Base-by-base conservation (phyloP, 768 basidiomycete genomes). In the Pisolithus orientalis region DNA sequence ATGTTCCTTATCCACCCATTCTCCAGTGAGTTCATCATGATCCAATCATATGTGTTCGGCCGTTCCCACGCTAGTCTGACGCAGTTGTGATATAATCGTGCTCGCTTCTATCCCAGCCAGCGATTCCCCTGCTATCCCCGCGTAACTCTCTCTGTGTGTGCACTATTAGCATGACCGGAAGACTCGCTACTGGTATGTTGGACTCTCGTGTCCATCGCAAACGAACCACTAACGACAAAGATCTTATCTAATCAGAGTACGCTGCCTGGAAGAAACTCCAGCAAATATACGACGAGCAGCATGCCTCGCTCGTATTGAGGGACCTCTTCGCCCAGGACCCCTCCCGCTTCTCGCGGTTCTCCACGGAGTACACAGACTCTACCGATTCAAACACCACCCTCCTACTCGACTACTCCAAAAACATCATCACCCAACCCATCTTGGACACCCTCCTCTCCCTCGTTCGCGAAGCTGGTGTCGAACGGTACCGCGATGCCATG, bases 351-450 rank as follows among this genome's bases (percentile, higher is more conserved):
- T 64, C 80, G 45, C 90, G 85, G 65, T 94, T 93, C 73, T 90
- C 86, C 43, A 79, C 76, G 50, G 78, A 84, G 56, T 94, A 94
- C 71, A 75, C 76, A 39, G 82, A 88, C 25, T 63, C 79, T 6
- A 75, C 75, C 40, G 84, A 85, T 46, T 78, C 84, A 7, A 75
- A 78, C 55, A 84, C 85, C 49, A 86, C 87, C 48, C 80, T 99
- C 75, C 80, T 99, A 54, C 79, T 96, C 65, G 95, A 99, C 72
- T 94, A 90, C 75, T 96, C 93, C 65, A 98, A 99, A 74, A 95
- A 98, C 75, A 73, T 97, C 59, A 82, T 98, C 76, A 92, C 87
- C 53, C 75, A 90, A 64, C 83, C 89, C 51, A 84, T 97, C 71
- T 78, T 94, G 56, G 71, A 78, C 38, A 78, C 82, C 5, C 84